phyloP scores from a whole-genome alignment of 352 stramenopile genomes.

The Pythium oligandrum region DNA sequence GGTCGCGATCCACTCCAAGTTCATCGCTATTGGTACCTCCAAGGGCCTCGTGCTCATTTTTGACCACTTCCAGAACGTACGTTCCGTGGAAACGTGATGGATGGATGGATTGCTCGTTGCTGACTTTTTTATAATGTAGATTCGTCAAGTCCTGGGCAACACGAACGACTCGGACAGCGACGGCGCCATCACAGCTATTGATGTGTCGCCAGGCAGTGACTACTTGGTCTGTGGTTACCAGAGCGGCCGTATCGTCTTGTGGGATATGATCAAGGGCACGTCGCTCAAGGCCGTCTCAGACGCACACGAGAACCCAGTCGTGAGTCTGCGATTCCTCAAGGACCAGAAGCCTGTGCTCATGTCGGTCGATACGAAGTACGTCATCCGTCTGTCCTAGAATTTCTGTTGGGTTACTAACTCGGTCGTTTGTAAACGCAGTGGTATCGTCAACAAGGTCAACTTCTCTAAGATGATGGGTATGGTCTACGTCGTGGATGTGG shows the following conservation, averaged over 20 bases:
- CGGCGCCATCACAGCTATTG: slow-evolving; percentile 82
- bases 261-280: slow-evolving; percentile 95
- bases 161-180: slow-evolving; percentile 69
- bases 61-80: slow-evolving; percentile 95
- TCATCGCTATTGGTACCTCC: slow-evolving; percentile 96
- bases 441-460: slow-evolving; percentile 93
- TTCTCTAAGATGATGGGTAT: slow-evolving; percentile 94
- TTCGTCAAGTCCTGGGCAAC: slow-evolving; percentile 86
- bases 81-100: slow-evolving; percentile 5
- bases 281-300: slow-evolving; percentile 90
- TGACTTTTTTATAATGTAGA: slow-evolving; percentile 20
- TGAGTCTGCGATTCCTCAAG: slow-evolving; percentile 81
- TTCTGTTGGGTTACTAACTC: no score
- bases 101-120: no score
- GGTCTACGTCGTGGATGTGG: slow-evolving; percentile 91
- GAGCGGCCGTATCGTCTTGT: slow-evolving; percentile 91
- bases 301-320: slow-evolving; percentile 84
- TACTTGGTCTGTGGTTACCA: slow-evolving; percentile 92
- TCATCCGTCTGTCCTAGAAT: not conserved
- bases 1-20: slow-evolving; percentile 94
- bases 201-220: slow-evolving; percentile 85
- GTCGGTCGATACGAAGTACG: slow-evolving; percentile 79
- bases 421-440: slow-evolving; percentile 36
- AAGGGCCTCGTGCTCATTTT: slow-evolving; percentile 94
- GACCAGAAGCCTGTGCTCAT: slow-evolving; percentile 82